A percentile compares a stretch with the other conserved stretches of the same genome.
These are phyloP conservation scores for Wickerhamiella occidentalis DNA, from an alignment of 805 yeast genomes.

Conservation along the genomic window DNA sequence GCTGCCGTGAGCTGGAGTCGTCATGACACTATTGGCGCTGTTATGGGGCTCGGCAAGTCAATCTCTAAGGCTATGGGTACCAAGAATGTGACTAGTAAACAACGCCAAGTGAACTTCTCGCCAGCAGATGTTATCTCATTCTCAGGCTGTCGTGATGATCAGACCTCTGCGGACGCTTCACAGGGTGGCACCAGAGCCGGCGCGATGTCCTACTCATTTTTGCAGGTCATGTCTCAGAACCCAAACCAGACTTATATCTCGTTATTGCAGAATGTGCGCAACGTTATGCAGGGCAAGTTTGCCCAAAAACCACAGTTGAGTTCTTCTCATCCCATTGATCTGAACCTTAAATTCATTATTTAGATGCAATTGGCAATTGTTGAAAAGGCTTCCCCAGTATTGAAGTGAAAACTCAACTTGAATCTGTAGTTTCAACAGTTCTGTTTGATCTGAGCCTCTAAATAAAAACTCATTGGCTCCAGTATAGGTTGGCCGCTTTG, in stretches of 20 bases:
- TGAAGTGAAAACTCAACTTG: too few relatives aligned
- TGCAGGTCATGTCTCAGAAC: slow-evolving; percentile 46
- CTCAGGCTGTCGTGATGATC: slow-evolving; percentile 75
- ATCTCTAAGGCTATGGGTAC: slow-evolving; percentile 16
- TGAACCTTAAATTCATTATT: slow-evolving; percentile 39
- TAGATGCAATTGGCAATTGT: too few relatives aligned
- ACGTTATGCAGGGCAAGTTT: slow-evolving; percentile 48
- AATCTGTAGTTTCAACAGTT: too few relatives aligned
- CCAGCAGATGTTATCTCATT: slow-evolving; percentile 67
- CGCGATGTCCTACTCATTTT: slow-evolving; percentile 74
- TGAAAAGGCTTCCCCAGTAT: too few relatives aligned
- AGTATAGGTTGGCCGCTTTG: too few relatives aligned
- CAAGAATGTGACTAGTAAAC: slow-evolving; percentile 12
- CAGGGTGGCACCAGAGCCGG: slow-evolving; percentile 66
- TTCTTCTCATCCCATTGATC: slow-evolving; percentile 70
- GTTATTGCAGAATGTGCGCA: slow-evolving; percentile 58
- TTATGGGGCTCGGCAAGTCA: slow-evolving; percentile 30
- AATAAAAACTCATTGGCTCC: too few relatives aligned
- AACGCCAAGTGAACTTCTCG: slow-evolving; percentile 43
- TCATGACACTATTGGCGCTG: slow-evolving; percentile 40
- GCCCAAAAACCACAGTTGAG: slow-evolving; percentile 76
- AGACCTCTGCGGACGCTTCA: slow-evolving; percentile 71
- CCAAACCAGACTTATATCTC: slow-evolving; percentile 59
- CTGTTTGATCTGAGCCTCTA: too few relatives aligned
- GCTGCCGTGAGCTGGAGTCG: slow-evolving; percentile 48